A percentile compares a stretch with the other conserved stretches of the same genome.
Evolutionary conservation across 2,329 filamentous ascomycete genomes (phyloP).

Genomic region (Chaetomiaceae sp.): DNA sequence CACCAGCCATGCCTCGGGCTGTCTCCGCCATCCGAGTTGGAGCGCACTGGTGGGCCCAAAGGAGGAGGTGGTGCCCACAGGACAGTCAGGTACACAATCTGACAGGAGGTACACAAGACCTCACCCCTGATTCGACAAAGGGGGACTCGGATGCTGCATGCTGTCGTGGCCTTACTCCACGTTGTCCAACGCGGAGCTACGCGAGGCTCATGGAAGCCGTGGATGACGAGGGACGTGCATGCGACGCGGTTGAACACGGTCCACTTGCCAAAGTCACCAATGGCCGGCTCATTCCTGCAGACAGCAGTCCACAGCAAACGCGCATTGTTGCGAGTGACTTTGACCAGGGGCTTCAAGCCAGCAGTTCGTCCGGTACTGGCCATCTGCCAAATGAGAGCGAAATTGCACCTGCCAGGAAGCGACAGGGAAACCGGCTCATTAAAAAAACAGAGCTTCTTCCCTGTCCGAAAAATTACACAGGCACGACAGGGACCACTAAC

Average conservation of each 20-base stretch:
- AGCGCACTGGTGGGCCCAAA: no score
- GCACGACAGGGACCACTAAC: no score
- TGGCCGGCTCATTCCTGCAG: not conserved
- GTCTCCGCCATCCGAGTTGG: no score
- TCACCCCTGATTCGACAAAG: not conserved
- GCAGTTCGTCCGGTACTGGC: slow-evolving; percentile 14
- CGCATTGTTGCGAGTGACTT: slow-evolving; percentile 15
- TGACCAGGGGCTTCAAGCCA: not conserved
- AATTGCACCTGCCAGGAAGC: slow-evolving; percentile 15
- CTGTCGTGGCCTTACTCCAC: slow-evolving; percentile 12
- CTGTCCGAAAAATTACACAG: slow-evolving; percentile 18
- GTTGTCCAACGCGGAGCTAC: slow-evolving; percentile 2
- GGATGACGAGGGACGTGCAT: not conserved
- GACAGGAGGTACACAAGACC: no score
- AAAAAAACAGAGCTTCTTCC: slow-evolving; percentile 18
- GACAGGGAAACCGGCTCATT: slow-evolving; percentile 22
- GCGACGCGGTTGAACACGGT: not conserved
- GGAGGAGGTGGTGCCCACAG: no score
- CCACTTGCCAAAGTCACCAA: no score
- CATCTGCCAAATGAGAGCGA: slow-evolving; percentile 21
- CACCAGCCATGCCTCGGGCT: no score
- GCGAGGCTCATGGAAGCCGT: not conserved
- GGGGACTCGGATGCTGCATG: no score
- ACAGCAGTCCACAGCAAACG: no score
- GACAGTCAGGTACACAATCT: no score